phyloP scores from a whole-genome alignment of 1,284 basidiomycete genomes.

The Cutaneotrichosporon sp. region DNA sequence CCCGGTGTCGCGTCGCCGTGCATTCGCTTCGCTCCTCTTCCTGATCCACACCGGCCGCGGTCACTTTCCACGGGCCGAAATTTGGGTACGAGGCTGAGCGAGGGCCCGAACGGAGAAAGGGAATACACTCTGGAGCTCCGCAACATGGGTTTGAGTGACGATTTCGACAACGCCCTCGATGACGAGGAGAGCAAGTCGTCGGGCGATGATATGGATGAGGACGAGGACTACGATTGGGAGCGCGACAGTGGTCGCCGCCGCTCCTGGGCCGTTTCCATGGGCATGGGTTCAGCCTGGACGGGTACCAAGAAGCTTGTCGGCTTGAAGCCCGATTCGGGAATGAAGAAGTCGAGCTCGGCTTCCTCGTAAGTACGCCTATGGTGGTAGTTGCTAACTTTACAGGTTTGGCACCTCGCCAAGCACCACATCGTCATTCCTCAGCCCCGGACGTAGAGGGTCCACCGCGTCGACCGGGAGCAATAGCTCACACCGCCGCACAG shows the following conservation, averaged over 20 bases:
- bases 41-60: constrained; percentile 40
- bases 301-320: constrained; percentile 42
- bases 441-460: constrained; percentile 6
- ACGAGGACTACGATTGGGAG: constrained; percentile 31
- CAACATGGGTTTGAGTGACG: constrained; percentile 21
- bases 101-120: constrained; percentile 15
- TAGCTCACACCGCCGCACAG: not conserved
- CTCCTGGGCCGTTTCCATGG: constrained; percentile 18
- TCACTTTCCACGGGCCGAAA: constrained; percentile 42
- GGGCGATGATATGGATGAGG: constrained; percentile 22
- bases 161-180: constrained; percentile 30
- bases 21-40: constrained; percentile 47
- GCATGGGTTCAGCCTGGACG: constrained; percentile 27
- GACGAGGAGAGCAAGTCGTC: constrained; percentile 20
- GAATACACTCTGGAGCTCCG: constrained; percentile 15
- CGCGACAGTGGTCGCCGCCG: constrained; percentile 14
- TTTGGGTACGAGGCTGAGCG: constrained; percentile 17
- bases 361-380: too few species aligned
- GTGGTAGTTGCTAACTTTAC: not conserved
- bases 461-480: not conserved
- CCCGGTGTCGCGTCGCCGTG: constrained; percentile 10
- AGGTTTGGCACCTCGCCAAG: constrained; percentile 17
- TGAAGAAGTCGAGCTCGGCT: constrained; percentile 1
- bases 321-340: constrained; percentile 15
- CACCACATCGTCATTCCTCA: not conserved